These are phyloP conservation scores for Chalaropsis thielavioides DNA, from an alignment of 2,329 filamentous ascomycete species.

Conservation along the genomic window DNA sequence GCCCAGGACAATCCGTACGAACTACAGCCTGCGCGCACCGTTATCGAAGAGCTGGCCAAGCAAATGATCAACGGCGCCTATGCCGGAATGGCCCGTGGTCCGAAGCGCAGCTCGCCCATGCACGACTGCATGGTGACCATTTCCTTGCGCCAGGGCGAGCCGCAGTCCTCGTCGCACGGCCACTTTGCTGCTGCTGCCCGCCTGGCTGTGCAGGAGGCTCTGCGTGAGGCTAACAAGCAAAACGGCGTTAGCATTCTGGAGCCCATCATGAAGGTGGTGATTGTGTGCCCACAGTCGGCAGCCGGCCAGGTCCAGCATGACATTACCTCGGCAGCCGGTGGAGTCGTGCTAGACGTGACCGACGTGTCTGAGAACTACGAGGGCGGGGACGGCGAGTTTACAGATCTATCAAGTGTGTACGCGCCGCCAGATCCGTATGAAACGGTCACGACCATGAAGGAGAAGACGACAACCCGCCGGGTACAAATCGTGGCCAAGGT, in stretches of 20 bases:
- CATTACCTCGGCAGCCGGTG: conserved; percentile 55
- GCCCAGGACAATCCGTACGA: background rate
- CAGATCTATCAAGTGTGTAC: conserved; percentile 67
- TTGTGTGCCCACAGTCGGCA: conserved; percentile 68
- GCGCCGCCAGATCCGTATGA: conserved; percentile 74
- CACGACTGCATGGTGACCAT: conserved; percentile 61
- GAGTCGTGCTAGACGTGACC: conserved; percentile 60
- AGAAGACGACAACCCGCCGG: conserved; percentile 35
- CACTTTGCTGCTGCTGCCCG: conserved; percentile 50
- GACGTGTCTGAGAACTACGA: conserved; percentile 26
- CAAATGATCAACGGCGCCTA: conserved; percentile 65
- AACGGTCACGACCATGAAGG: conserved; percentile 41
- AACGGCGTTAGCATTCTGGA: conserved; percentile 59
- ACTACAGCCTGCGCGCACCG: conserved; percentile 6
- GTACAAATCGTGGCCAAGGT: conserved; percentile 69
- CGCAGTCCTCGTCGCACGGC: conserved; percentile 49
- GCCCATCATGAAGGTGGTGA: conserved; percentile 81
- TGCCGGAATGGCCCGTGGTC: conserved; percentile 73
- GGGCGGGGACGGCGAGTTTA: conserved; percentile 26
- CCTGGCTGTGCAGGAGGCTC: conserved; percentile 51
- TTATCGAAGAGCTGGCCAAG: conserved; percentile 34
- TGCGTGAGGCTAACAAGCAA: conserved; percentile 44
- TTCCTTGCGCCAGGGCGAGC: conserved; percentile 41
- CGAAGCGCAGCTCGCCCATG: conserved; percentile 64
- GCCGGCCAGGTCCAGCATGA: conserved; percentile 75